phyloP scores from a whole-genome alignment of 75 land plant species.

The Chamaecyparis obtusa region DNA sequence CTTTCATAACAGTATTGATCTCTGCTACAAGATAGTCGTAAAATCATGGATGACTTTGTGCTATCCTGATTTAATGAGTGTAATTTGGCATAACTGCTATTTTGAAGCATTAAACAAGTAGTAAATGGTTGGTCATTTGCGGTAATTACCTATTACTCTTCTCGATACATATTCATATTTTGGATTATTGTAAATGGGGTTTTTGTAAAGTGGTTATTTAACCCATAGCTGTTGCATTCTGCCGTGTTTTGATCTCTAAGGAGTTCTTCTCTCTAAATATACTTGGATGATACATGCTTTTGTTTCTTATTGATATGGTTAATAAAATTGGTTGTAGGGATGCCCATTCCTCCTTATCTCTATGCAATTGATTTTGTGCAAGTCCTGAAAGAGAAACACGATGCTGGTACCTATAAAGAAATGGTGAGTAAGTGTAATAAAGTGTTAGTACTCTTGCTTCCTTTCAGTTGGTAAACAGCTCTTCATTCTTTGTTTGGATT shows the following conservation, averaged over 20 bases:
- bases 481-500: background rate
- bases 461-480: background rate
- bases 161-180: background rate
- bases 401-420: constrained; percentile 67
- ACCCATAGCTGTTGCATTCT: background rate
- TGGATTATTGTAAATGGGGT: constrained; percentile 7
- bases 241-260: background rate
- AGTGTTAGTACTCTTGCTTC: background rate
- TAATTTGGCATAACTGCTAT: no score
- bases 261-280: background rate
- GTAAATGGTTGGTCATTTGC: no score
- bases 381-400: constrained; percentile 81
- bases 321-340: constrained; percentile 42
- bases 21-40: no score
- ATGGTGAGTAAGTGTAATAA: constrained; percentile 51
- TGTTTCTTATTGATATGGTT: background rate
- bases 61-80: no score
- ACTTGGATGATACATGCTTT: background rate
- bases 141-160: background rate
- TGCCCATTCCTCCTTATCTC: constrained; percentile 81
- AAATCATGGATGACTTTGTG: no score
- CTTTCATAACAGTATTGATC: no score
- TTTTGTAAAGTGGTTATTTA: background rate
- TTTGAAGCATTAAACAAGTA: no score
- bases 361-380: constrained; percentile 74